Conservation (phyloP, 345 rosid genomes). For the Citrus mangshanensis region DNA sequence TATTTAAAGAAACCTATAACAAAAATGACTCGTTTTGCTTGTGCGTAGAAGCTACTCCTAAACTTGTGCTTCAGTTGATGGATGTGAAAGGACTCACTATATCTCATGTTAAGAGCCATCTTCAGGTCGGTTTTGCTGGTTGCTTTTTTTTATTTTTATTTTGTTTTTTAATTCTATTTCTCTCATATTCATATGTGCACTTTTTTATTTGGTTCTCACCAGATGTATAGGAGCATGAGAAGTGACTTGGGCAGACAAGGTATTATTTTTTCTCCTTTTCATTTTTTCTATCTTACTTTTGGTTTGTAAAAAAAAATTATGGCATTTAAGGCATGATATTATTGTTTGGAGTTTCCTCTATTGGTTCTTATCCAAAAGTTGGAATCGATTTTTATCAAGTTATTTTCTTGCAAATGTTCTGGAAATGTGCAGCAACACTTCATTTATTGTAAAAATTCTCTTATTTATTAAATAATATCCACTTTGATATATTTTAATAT, state of each 20-base stretch:
- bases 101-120: slow-evolving; percentile 98
- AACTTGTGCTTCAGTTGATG: slow-evolving; percentile 95
- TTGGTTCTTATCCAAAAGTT: slow-evolving; percentile 25
- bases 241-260: slow-evolving; percentile 69
- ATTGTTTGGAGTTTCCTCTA: slow-evolving; percentile 32
- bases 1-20: not conserved
- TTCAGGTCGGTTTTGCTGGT: slow-evolving; percentile 51
- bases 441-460: slow-evolving; percentile 29
- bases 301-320: too few species aligned
- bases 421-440: slow-evolving; percentile 25
- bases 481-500: slow-evolving; percentile 4
- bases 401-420: slow-evolving; percentile 9
- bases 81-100: slow-evolving; percentile 96
- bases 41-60: slow-evolving; percentile 81
- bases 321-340: slow-evolving; percentile 23
- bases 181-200: not conserved
- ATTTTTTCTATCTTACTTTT: not conserved
- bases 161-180: too few species aligned
- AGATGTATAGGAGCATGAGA: slow-evolving; percentile 97
- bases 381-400: slow-evolving; percentile 2
- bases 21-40: slow-evolving; percentile 4
- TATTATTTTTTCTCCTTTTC: slow-evolving; percentile 11
- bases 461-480: not conserved
- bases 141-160: not conserved
- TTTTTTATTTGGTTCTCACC: slow-evolving; percentile 12